Conservation (phyloP, 345 rosid species). For the Moricandia moricandioides region DNA sequence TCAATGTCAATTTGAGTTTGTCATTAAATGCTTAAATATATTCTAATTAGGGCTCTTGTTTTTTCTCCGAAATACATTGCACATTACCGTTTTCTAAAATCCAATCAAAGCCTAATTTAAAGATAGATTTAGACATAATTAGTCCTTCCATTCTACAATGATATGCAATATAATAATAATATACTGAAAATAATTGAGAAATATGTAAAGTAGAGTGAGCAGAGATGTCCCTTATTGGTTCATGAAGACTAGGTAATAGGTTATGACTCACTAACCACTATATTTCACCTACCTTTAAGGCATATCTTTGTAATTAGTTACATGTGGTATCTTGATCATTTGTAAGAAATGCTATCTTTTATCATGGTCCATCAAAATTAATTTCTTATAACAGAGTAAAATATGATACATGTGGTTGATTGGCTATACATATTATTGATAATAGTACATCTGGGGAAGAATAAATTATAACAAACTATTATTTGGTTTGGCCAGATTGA, state of each 20-base stretch:
- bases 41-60: constrained; percentile 11
- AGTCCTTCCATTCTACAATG: constrained; percentile 18
- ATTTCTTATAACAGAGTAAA: not conserved
- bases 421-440: not conserved
- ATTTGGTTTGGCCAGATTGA: constrained; percentile 6
- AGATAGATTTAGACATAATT: constrained; percentile 11
- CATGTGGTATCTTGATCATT: not conserved
- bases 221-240: constrained; percentile 30
- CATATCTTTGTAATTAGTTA: not conserved
- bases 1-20: not conserved
- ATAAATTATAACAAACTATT: not conserved
- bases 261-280: constrained; percentile 42
- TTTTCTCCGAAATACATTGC: constrained; percentile 21
- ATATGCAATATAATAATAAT: constrained; percentile 25
- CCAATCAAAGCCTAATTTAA: constrained; percentile 26
- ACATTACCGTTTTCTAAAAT: not conserved
- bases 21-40: not conserved
- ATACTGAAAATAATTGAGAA: constrained; percentile 19
- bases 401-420: not conserved
- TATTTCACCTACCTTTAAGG: not conserved
- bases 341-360: not conserved
- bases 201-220: constrained; percentile 26
- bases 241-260: constrained; percentile 34
- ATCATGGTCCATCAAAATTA: not conserved
- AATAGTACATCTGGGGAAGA: not conserved